phyloP scores from a whole-genome alignment of 495 filamentous ascomycete species.

The Penicillium cataractarum region DNA sequence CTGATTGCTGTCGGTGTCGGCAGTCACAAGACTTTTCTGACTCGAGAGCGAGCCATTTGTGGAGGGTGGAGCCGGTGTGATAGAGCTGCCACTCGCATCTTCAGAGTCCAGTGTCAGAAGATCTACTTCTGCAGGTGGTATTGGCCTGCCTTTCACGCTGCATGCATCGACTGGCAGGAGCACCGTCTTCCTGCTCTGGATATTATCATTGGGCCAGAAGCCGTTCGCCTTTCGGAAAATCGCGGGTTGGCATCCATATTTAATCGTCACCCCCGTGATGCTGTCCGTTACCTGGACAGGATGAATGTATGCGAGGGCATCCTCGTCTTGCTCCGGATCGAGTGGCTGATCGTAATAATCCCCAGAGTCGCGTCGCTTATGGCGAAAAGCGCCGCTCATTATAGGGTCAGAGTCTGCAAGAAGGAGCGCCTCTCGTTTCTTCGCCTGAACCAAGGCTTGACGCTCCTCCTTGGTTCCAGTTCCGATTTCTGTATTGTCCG shows the following conservation, averaged over 20 bases:
- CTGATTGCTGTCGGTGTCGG: slow-evolving; percentile 50
- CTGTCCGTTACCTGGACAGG: slow-evolving; percentile 81
- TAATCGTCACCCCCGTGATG: slow-evolving; percentile 85
- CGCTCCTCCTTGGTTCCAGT: slow-evolving; percentile 59
- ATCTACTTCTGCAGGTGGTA: slow-evolving; percentile 36
- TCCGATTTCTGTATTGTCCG: slow-evolving; percentile 49
- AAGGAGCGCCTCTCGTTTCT: slow-evolving; percentile 64
- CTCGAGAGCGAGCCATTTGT: slow-evolving; percentile 20
- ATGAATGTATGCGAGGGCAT: slow-evolving; percentile 86
- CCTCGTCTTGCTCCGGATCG: slow-evolving; percentile 63
- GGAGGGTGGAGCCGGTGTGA: slow-evolving; percentile 37
- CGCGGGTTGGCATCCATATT: slow-evolving; percentile 80
- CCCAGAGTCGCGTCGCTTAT: slow-evolving; percentile 64
- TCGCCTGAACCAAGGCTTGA: slow-evolving; percentile 59
- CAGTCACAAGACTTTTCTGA: slow-evolving; percentile 24
- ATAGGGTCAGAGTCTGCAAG: slow-evolving; percentile 54
- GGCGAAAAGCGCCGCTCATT: slow-evolving; percentile 47
- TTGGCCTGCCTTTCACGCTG: slow-evolving; percentile 71
- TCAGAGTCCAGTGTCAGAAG: slow-evolving; percentile 40
- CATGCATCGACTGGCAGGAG: slow-evolving; percentile 90
- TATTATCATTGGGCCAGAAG: slow-evolving; percentile 89
- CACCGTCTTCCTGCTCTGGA: slow-evolving; percentile 79
- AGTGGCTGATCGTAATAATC: slow-evolving; percentile 44
- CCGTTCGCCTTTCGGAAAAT: slow-evolving; percentile 86
- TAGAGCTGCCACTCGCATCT: slow-evolving; percentile 47